phyloP scores from a whole-genome alignment of 1,139 yeast species.

The Lodderomyces beijingensis region DNA sequence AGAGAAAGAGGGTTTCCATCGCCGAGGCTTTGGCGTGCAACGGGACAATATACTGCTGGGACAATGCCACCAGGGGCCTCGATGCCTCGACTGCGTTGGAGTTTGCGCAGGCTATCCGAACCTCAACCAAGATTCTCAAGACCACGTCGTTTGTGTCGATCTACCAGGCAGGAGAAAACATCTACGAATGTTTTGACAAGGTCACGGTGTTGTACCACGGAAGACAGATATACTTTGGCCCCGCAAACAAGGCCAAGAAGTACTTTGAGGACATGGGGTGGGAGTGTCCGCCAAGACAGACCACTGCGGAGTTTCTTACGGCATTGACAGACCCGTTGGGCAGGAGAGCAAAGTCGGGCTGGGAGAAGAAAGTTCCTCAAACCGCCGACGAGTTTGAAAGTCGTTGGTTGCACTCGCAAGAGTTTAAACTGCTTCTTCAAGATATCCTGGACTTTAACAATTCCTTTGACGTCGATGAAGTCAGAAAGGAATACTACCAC shows the following conservation, averaged over 20 bases:
- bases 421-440: slow-evolving; percentile 34
- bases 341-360: slow-evolving; percentile 41
- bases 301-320: slow-evolving; percentile 66
- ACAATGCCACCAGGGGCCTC: slow-evolving; percentile 75
- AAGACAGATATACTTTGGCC: slow-evolving; percentile 57
- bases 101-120: slow-evolving; percentile 57
- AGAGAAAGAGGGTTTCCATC: slow-evolving; percentile 76
- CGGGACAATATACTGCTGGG: slow-evolving; percentile 64
- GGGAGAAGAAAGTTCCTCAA: slow-evolving; percentile 49
- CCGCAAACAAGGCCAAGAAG: slow-evolving; percentile 46
- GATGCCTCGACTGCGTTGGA: slow-evolving; percentile 74
- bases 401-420: slow-evolving; percentile 52
- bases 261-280: slow-evolving; percentile 62
- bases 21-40: slow-evolving; percentile 60
- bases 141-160: slow-evolving; percentile 57
- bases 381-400: slow-evolving; percentile 55
- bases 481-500: slow-evolving; percentile 29
- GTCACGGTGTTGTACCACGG: slow-evolving; percentile 60
- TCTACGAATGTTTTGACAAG: slow-evolving; percentile 59
- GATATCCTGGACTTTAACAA: slow-evolving; percentile 40
- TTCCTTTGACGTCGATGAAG: slow-evolving; percentile 31
- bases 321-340: slow-evolving; percentile 61
- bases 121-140: slow-evolving; percentile 52
- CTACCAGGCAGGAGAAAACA: slow-evolving; percentile 68
- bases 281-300: slow-evolving; percentile 56